Conservation (phyloP, 225 moss, liverwort and hornwort genomes). For the Antitrichia curtipendula region DNA sequence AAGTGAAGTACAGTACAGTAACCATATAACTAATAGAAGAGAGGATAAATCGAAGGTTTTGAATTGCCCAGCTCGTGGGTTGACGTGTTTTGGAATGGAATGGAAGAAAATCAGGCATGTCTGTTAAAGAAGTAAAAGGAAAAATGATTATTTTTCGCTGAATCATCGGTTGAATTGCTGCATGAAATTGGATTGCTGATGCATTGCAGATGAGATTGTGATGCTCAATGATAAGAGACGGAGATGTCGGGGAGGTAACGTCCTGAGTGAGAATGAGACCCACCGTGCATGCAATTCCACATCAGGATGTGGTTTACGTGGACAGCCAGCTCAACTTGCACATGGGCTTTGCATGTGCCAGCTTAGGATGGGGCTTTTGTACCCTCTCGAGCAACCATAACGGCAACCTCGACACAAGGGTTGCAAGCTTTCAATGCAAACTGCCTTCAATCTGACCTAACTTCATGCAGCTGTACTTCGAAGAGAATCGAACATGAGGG, state of each 20-base stretch:
- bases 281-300: not conserved
- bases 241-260: not conserved
- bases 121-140: not conserved
- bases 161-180: not conserved
- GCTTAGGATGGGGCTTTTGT: not conserved
- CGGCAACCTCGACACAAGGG: not conserved
- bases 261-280: not conserved
- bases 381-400: not conserved
- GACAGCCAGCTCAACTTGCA: not conserved
- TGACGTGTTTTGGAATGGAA: not conserved
- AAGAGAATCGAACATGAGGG: not conserved
- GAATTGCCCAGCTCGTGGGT: not conserved
- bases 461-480: not conserved
- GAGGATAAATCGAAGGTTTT: not conserved
- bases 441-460: not conserved
- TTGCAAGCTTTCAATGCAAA: not conserved
- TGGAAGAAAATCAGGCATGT: not conserved
- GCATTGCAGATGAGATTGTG: not conserved
- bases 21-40: not conserved
- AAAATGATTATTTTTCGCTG: not conserved
- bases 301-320: not conserved
- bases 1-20: too few species aligned
- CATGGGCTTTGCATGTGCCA: not conserved
- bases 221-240: not conserved
- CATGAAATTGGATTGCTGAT: not conserved